These are phyloP conservation scores for Gynochthodes officinalis DNA, from an alignment of 257 asterid genomes.

Conservation along the genomic window DNA sequence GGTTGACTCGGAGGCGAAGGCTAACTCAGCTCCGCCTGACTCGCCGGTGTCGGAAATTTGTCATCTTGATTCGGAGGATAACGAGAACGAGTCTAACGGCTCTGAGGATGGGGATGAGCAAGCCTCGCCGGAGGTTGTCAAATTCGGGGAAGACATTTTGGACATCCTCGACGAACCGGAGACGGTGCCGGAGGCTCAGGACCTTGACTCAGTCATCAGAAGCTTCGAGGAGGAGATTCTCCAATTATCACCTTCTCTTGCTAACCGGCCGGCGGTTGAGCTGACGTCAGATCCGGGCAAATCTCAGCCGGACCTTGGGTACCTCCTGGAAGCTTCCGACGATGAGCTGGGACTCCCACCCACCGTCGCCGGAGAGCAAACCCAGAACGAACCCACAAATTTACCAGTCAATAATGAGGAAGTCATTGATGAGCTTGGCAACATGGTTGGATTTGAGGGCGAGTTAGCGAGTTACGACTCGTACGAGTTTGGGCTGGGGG, in stretches of 20 bases:
- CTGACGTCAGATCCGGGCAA: constrained; percentile 23
- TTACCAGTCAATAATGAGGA: not conserved
- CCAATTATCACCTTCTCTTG: constrained; percentile 5
- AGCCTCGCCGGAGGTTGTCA: constrained; percentile 16
- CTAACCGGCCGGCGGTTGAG: constrained; percentile 1
- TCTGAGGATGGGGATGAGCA: constrained; percentile 3
- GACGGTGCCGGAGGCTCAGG: constrained; percentile 26
- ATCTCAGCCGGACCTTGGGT: constrained; percentile 38
- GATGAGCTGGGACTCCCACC: constrained; percentile 55
- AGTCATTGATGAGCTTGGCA: constrained; percentile 5
- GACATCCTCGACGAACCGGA: constrained; percentile 38
- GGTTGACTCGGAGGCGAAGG: not conserved
- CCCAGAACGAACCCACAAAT: not conserved
- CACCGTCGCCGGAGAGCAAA: constrained; percentile 2
- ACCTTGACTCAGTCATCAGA: constrained; percentile 41
- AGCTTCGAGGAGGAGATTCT: constrained; percentile 50
- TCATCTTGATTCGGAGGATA: constrained; percentile 1
- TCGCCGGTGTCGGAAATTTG: constrained; percentile 11
- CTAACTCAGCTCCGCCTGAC: not conserved
- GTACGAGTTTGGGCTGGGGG: constrained; percentile 25
- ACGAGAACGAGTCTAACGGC: not conserved
- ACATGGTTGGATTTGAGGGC: constrained; percentile 17
- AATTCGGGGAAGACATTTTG: constrained; percentile 28
- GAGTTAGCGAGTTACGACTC: constrained; percentile 32
- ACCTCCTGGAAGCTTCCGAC: constrained; percentile 45